Conservation (phyloP, 495 filamentous ascomycete genomes). For the Bacidia rubella region DNA sequence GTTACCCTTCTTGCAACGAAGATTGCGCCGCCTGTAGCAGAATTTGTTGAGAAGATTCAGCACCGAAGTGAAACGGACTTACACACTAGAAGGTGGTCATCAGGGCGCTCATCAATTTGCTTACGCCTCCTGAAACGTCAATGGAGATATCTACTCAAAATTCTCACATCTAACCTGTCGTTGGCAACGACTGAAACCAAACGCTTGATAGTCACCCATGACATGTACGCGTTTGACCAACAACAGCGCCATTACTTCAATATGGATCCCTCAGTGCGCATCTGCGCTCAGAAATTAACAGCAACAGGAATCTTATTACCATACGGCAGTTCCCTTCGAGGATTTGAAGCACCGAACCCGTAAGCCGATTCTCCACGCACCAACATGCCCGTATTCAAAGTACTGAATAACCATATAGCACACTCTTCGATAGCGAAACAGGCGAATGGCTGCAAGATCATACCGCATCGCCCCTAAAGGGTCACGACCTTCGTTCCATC, state of each 20-base stretch:
- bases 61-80: conserved; percentile 9
- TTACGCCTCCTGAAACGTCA: conserved; percentile 13
- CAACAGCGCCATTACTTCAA: neutral
- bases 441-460: neutral
- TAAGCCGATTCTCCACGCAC: too few species aligned
- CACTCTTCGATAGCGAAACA: neutral
- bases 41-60: conserved; percentile 19
- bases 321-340: neutral
- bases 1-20: neutral
- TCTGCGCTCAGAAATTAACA: neutral
- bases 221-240: neutral
- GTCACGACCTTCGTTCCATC: neutral
- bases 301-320: neutral
- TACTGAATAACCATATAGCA: neutral
- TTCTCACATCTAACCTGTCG: neutral
- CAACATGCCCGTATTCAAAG: too few species aligned
- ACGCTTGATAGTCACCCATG: conserved; percentile 2
- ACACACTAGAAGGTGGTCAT: conserved; percentile 13
- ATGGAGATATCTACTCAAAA: conserved; percentile 14
- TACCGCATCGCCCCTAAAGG: neutral
- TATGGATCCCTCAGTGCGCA: neutral
- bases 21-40: conserved; percentile 20
- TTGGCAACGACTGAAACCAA: conserved; percentile 2
- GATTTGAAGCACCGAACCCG: neutral
- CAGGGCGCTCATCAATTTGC: conserved; percentile 3